Evolutionary conservation across 2,329 filamentous ascomycete genomes (phyloP).

Genomic region (Fusarium aywerte): DNA sequence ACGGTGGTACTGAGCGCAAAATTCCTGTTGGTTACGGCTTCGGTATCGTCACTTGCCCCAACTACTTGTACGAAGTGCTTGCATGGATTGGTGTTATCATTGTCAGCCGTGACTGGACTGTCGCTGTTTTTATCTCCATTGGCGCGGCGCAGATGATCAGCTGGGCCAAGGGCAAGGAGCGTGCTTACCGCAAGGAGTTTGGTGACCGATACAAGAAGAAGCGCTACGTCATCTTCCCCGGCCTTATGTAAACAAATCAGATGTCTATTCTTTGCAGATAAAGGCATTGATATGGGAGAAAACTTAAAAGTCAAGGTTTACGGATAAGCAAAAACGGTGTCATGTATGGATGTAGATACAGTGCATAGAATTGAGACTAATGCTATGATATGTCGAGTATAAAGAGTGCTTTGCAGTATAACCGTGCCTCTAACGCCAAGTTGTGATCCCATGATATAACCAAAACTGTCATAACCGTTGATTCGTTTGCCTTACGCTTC

Average conservation of each 20-base stretch:
- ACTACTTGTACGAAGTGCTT: slow-evolving; percentile 93
- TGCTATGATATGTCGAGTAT: neutral
- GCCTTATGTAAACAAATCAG: slow-evolving; percentile 67
- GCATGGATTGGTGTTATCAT: slow-evolving; percentile 87
- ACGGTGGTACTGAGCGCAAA: slow-evolving; percentile 84
- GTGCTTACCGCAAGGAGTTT: slow-evolving; percentile 88
- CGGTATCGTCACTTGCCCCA: slow-evolving; percentile 88
- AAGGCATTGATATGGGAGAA: neutral
- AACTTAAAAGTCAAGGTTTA: neutral
- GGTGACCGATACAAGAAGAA: slow-evolving; percentile 96
- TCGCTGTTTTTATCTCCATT: slow-evolving; percentile 78
- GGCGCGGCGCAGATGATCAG: slow-evolving; percentile 82
- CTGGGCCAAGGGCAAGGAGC: slow-evolving; percentile 95
- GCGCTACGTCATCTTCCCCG: slow-evolving; percentile 83
- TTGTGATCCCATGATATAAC: slow-evolving; percentile 4
- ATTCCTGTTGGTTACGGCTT: slow-evolving; percentile 91
- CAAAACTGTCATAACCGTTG: slow-evolving; percentile 4
- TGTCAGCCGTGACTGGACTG: slow-evolving; percentile 81
- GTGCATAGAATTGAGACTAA: slow-evolving; percentile 14
- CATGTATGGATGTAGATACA: neutral
- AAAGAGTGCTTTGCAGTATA: slow-evolving; percentile 3
- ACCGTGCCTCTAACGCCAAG: slow-evolving; percentile 2
- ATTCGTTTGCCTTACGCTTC: neutral
- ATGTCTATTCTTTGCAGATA: neutral
- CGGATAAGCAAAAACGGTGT: slow-evolving; percentile 7